Base-by-base conservation (phyloP, 2,329 filamentous ascomycete genomes). In the Biscogniauxia mediterranea region DNA sequence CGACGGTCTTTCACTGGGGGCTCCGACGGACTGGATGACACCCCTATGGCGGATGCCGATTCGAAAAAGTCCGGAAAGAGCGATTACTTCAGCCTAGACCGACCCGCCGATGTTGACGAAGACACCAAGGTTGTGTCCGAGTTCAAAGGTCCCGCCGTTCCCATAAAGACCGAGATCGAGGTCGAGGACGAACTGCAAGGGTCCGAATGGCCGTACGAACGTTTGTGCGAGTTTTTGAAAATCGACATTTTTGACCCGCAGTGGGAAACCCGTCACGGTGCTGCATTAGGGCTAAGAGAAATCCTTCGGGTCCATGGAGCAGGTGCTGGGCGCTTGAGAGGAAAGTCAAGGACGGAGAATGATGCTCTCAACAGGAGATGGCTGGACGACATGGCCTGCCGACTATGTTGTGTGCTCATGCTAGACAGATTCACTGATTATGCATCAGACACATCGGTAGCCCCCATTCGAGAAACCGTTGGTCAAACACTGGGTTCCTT, bases 391-490 rank as follows among this genome's bases (percentile, higher is more conserved):
- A 83, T 99, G 56, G 92, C 93, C n/a, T 97, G 93, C 71, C 90
- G 95, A 25, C 84, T 99, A 55, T 94, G 93, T 75, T 97, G 92
- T 73, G 93, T 99, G 57, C 89, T 99, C 70, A 97, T 99, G 88
- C 87, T 99, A 17, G 95, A 99, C 77, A 89, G 93, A 57, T 99
- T 99, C 73, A 96, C 93, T 60, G 95, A 99, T 73, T 99, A 97
- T 78, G 95, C 96, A 61, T 97, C 93, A 5, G 95, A 99, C 75
- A 99, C 92, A 57, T 96, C 96, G 0, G 93, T 99, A 50, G 95
- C 95, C 0, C 95, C 95, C 0, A 97, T 99, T 65, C 85, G 95
- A 66, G 95, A 99, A 78, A 97, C 93, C 0, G 91, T 96, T 50
- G 95, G 95, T 53, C 95, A 99, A 77, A 94, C 93, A 2, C 81